Conservation (phyloP, 306 rosid species). For the Fragaria iinumae region DNA sequence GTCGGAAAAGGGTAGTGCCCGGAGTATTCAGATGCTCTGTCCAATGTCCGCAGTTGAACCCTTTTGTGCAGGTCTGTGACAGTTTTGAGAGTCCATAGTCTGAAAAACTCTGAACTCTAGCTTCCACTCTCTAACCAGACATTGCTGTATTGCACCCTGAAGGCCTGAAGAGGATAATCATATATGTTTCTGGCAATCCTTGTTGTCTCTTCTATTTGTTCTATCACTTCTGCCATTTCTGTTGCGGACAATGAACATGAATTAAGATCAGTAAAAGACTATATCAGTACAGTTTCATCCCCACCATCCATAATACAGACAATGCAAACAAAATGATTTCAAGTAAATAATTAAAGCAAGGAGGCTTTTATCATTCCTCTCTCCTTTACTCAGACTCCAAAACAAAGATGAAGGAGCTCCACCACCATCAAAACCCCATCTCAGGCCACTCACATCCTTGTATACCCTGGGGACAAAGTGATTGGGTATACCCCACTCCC, state of each 20-base stretch:
- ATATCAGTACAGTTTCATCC: background rate
- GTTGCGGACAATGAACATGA: conserved; percentile 5
- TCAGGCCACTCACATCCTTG: conserved; percentile 22
- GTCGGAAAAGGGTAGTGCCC: background rate
- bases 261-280: conserved; percentile 1
- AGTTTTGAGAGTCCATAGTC: background rate
- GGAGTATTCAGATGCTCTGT: background rate
- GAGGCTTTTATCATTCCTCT: background rate
- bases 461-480: conserved; percentile 23
- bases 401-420: conserved; percentile 1
- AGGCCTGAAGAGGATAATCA: conserved; percentile 13
- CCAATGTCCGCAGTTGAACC: background rate
- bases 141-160: conserved; percentile 10
- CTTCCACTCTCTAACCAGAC: background rate
- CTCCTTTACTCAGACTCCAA: background rate
- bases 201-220: conserved; percentile 19
- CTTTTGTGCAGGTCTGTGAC: background rate
- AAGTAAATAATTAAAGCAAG: conserved; percentile 14
- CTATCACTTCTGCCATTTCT: background rate
- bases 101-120: background rate
- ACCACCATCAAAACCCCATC: conserved; percentile 16
- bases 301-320: conserved; percentile 1
- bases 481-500: conserved; percentile 27
- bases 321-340: conserved; percentile 18
- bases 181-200: conserved; percentile 8